Evolutionary conservation across 148 eudicot genomes (phyloP).

Genomic region (Talinum fruticosum): DNA sequence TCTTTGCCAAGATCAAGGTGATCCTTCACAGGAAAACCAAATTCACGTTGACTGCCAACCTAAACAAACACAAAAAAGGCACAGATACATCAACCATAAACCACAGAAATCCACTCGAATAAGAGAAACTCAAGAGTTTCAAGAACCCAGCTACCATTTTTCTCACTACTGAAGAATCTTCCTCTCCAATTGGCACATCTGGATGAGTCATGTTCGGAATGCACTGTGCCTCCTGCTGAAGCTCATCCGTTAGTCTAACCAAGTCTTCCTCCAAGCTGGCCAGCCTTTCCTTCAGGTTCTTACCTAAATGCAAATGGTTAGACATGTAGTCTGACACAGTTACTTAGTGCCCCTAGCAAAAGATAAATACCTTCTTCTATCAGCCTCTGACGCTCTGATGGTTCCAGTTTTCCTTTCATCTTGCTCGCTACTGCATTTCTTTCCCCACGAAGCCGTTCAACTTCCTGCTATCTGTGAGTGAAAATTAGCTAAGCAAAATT

Average conservation of each 20-base stretch:
- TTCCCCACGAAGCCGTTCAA: conserved; percentile 82
- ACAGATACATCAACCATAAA: neutral
- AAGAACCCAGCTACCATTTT: conserved; percentile 46
- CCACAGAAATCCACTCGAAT: neutral
- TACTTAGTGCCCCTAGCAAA: neutral
- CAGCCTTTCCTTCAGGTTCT: conserved; percentile 72
- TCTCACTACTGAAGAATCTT: conserved; percentile 66
- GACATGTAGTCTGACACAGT: neutral
- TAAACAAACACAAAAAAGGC: conserved; percentile 17
- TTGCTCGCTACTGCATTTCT: conserved; percentile 90
- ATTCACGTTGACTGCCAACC: conserved; percentile 65
- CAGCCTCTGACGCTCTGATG: conserved; percentile 73
- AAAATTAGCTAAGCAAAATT: conserved; percentile 58
- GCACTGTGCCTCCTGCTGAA: conserved; percentile 84
- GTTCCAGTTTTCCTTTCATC: conserved; percentile 89
- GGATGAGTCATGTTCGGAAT: conserved; percentile 99
- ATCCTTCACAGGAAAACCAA: conserved; percentile 67
- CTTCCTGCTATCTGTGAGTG: conserved; percentile 91
- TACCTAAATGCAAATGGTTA: conserved; percentile 47
- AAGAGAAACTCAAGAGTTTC: neutral
- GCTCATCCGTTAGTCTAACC: conserved; percentile 72
- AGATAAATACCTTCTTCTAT: conserved; percentile 72
- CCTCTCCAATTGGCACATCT: conserved; percentile 83
- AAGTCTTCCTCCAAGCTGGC: conserved; percentile 72
- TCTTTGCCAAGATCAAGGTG: conserved; percentile 89